These are phyloP conservation scores for Trichosporon asahii DNA, from an alignment of 1,284 basidiomycete genomes.

Conservation along the genomic window DNA sequence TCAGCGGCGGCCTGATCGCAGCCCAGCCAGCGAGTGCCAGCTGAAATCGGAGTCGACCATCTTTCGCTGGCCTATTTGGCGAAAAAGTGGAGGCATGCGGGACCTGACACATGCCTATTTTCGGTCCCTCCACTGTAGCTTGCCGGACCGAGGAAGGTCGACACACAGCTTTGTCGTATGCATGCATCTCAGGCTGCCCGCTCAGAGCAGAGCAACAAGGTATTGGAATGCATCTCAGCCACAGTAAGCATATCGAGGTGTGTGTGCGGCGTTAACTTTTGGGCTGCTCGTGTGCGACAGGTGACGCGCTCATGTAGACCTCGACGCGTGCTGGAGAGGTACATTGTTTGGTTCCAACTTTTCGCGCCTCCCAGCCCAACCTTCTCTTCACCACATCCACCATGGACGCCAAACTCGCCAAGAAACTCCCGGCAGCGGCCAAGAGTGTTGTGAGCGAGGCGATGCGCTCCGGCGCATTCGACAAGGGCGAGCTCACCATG, in stretches of 20 bases:
- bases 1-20: neutral
- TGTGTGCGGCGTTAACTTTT: no score
- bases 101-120: neutral
- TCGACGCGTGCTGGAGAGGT: neutral
- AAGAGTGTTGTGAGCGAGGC: slow-evolving; percentile 27
- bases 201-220: no score
- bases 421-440: slow-evolving; percentile 11
- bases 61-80: neutral
- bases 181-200: neutral
- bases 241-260: no score
- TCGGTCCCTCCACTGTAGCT: neutral
- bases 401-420: slow-evolving; percentile 14
- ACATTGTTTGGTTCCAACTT: slow-evolving; percentile 21
- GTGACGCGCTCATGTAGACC: neutral
- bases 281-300: neutral
- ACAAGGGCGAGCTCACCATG: slow-evolving; percentile 37
- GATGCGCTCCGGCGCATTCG: slow-evolving; percentile 30
- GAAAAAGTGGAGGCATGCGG: neutral
- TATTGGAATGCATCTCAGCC: no score
- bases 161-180: no score
- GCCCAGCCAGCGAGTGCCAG: neutral
- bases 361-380: neutral
- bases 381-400: neutral
- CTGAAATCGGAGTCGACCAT: slow-evolving; percentile 8
- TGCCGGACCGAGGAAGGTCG: neutral